These are phyloP conservation scores for Ulmus americana DNA, from an alignment of 331 rosid species.

Conservation along the genomic window DNA sequence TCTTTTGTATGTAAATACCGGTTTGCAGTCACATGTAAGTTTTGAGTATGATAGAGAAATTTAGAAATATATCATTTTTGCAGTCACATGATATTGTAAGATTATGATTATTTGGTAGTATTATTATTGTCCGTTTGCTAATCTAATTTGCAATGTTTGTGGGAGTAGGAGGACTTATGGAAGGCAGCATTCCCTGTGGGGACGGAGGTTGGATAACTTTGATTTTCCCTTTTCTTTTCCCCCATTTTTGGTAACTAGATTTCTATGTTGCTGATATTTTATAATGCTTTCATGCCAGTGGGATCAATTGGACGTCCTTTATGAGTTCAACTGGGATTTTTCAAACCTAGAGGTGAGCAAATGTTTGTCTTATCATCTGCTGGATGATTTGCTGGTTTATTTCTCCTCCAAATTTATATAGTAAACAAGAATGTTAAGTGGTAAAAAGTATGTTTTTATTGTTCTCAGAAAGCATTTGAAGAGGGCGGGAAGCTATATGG, in stretches of 20 bases:
- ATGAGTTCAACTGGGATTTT: slow-evolving; percentile 84
- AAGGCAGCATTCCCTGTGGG: slow-evolving; percentile 73
- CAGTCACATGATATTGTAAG: background rate
- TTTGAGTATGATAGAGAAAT: too few species aligned
- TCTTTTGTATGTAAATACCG: too few species aligned
- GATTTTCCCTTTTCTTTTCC: background rate
- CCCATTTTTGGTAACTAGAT: background rate
- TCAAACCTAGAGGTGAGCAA: slow-evolving; percentile 80
- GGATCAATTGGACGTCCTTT: slow-evolving; percentile 77
- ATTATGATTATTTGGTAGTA: background rate
- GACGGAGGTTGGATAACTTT: slow-evolving; percentile 62
- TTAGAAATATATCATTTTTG: too few species aligned
- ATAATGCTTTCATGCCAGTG: slow-evolving; percentile 40
- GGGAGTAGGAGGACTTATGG: slow-evolving; percentile 82
- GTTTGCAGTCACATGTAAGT: too few species aligned
- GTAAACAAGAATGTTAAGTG: background rate
- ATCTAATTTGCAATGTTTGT: slow-evolving; percentile 8
- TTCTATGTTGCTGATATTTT: background rate
- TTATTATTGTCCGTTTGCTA: slow-evolving; percentile 16
- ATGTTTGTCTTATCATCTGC: background rate
- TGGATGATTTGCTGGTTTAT: background rate
- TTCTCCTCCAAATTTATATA: background rate
- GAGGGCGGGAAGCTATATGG: slow-evolving; percentile 59
- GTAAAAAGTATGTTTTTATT: slow-evolving; percentile 1
- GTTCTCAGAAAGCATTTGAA: slow-evolving; percentile 64